Conservation (phyloP, 2,329 filamentous ascomycete species). For the Neofusicoccum parvum region DNA sequence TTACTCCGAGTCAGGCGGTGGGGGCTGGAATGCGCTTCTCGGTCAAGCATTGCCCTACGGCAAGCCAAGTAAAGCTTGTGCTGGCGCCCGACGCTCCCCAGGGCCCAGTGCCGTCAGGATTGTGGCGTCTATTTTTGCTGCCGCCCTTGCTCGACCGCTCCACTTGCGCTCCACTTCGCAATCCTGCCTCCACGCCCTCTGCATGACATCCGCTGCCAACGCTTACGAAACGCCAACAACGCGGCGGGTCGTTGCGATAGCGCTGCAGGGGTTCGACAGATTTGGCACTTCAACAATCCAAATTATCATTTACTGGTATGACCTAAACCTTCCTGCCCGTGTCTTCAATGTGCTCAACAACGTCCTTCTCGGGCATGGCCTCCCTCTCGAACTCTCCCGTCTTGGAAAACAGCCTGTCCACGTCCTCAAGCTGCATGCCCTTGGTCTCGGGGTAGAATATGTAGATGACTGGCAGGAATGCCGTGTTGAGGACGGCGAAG, state of each 20-base stretch:
- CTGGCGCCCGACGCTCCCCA: no score
- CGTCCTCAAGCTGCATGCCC: constrained; percentile 64
- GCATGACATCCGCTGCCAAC: no score
- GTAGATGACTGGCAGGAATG: constrained; percentile 58
- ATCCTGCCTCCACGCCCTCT: no score
- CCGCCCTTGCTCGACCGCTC: no score
- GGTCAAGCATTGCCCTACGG: not conserved
- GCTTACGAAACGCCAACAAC: no score
- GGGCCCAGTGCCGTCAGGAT: no score
- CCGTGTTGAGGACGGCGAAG: constrained; percentile 42
- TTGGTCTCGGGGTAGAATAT: constrained; percentile 69
- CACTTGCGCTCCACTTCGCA: no score
- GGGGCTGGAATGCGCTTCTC: not conserved
- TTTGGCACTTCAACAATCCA: no score
- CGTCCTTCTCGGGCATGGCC: not conserved
- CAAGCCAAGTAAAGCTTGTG: constrained; percentile 1
- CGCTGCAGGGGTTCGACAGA: no score
- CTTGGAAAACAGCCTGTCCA: constrained; percentile 44
- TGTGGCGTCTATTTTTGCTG: no score
- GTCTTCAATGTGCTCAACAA: not conserved
- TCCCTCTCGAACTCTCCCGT: constrained; percentile 7
- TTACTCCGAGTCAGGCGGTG: no score
- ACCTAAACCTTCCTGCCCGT: not conserved
- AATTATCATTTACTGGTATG: not conserved
- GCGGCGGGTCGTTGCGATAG: no score